Base-by-base conservation (phyloP, 2,329 filamentous ascomycete genomes). In the Fusarium piperis region DNA sequence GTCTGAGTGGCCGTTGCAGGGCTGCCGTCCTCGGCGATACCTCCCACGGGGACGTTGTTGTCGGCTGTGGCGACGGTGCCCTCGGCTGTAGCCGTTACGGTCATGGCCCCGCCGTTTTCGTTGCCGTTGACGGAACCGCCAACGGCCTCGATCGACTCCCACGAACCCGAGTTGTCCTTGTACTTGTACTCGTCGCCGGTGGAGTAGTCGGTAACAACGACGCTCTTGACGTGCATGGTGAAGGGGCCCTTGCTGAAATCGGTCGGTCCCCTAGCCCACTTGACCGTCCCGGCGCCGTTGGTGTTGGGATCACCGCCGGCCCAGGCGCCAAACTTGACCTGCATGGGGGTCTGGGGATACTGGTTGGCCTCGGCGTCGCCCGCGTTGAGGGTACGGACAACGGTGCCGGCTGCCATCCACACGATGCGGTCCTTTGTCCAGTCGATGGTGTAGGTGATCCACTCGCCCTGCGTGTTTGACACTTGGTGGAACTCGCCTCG, bases 281-380 rank as follows among this genome's bases (percentile, higher is more conserved):
- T 86, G 76, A 98, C 94, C 16, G 95, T 98, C 64, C 96, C 96
- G 15, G 87, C 80, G 1, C 91, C 78, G 81, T 98, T 98, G 70
- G 71, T 70, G 75, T 86, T 86, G 1, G 94, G 83, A 81, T 98
- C 96, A 74, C 96, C 96, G 77, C 94, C 96, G 59, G 94, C 91
- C 96, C 96, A 99, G 63, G 92, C 86, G 67, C 96, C 96, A 76
- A 98, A 91, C 82, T 95, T 97, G 83, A 98, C 84, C 82, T 94
- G 92, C 94, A 97, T 97, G 5, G 96, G 96, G 1, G 94, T 94
- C 83, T 99, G 96, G 9, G 96, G 96, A 79, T 97, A 99, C 81
- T 97, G 93, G 70, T 86, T 86, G 62, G 85, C 79, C 68, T 91
- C 88, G 66, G 95, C 93, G 59, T 93, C 90, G 56, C 83, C 85